Evolutionary conservation across 176 grass and related monocot genomes (phyloP).

Genomic region (Triticum turgidum): DNA sequence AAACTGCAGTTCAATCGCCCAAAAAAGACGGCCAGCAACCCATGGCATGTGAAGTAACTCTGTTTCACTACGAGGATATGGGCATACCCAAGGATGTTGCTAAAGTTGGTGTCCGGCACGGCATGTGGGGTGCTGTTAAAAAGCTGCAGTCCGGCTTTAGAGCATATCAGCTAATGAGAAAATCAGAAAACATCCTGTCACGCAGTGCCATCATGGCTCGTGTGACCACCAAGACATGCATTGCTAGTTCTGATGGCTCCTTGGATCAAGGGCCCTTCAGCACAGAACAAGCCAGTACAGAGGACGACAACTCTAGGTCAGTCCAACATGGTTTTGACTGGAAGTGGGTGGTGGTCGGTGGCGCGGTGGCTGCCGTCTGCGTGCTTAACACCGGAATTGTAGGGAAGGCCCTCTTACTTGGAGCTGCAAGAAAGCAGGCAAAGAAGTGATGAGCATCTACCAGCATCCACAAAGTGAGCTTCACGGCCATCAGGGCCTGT

Average conservation of each 20-base stretch:
- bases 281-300: conserved; percentile 1
- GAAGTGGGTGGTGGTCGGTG: conserved; percentile 84
- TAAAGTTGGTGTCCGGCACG: conserved; percentile 81
- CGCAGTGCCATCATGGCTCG: conserved; percentile 55
- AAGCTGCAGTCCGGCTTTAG: conserved; percentile 87
- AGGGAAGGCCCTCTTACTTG: conserved; percentile 70
- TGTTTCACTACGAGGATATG: conserved; percentile 94
- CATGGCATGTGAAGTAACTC: conserved; percentile 81
- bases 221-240: conserved; percentile 58
- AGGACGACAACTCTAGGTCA: conserved; percentile 24
- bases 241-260: conserved; percentile 9
- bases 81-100: conserved; percentile 97
- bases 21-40: conserved; percentile 74
- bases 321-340: conserved; percentile 64
- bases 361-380: conserved; percentile 64
- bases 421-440: conserved; percentile 68
- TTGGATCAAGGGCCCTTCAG: conserved; percentile 8
- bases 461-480: conserved; percentile 12
- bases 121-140: conserved; percentile 98
- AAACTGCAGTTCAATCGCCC: conserved; percentile 70
- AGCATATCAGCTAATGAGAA: conserved; percentile 69
- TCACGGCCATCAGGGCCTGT: not conserved
- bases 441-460: conserved; percentile 48
- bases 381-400: conserved; percentile 69
- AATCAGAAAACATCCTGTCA: conserved; percentile 47